These are phyloP conservation scores for Schizopora paradoxa DNA, from an alignment of 1,284 basidiomycete species.

Conservation along the genomic window DNA sequence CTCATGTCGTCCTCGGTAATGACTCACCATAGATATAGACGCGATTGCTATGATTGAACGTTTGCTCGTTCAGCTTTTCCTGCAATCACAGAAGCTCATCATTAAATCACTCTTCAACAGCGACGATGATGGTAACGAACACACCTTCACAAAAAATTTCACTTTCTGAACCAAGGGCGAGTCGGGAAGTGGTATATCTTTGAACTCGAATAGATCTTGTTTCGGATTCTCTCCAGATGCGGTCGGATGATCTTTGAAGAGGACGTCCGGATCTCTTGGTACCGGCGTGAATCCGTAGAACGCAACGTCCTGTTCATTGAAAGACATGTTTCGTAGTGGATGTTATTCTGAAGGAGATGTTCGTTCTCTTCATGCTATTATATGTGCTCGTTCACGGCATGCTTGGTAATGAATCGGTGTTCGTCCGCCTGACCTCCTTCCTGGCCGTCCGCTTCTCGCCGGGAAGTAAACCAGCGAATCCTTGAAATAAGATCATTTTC, in stretches of 20 bases:
- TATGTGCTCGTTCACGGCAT: too few species aligned
- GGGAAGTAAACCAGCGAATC: too few species aligned
- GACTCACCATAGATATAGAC: constrained; percentile 44
- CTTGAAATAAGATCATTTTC: too few species aligned
- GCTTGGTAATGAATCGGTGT: too few species aligned
- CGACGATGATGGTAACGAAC: constrained; percentile 13
- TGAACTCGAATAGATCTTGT: constrained; percentile 37
- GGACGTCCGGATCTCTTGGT: constrained; percentile 42
- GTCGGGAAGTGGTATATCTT: constrained; percentile 41
- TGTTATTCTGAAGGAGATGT: too few species aligned
- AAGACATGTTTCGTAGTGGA: too few species aligned
- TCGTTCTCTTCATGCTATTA: too few species aligned
- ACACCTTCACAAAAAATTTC: constrained; percentile 38
- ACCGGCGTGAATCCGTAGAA: constrained; percentile 48
- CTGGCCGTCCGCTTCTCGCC: too few species aligned
- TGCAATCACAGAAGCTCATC: constrained; percentile 18
- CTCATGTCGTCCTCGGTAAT: neutral
- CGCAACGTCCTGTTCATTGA: constrained; percentile 19
- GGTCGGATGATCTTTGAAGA: constrained; percentile 45
- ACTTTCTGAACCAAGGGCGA: constrained; percentile 38
- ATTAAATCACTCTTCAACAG: neutral
- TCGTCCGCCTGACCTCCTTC: too few species aligned
- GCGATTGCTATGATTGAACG: constrained; percentile 47
- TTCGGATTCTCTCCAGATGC: constrained; percentile 41
- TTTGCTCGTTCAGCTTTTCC: constrained; percentile 44